These are phyloP conservation scores for Coemansia sp. DNA, from an alignment of 192 early-diverging fungal genomes.

Conservation along the genomic window DNA sequence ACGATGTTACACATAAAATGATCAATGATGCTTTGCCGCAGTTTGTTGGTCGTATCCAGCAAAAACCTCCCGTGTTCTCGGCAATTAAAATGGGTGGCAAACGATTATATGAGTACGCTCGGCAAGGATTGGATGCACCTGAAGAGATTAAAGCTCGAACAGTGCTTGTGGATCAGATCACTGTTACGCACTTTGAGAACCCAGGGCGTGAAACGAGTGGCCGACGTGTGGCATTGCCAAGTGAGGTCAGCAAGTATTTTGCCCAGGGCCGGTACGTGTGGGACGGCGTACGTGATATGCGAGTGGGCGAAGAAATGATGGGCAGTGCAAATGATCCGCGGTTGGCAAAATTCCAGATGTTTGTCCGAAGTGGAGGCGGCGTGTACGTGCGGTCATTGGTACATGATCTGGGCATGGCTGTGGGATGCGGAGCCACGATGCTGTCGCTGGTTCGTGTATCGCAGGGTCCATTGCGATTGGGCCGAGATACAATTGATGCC, in stretches of 20 bases:
- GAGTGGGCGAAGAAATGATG: conserved; percentile 21
- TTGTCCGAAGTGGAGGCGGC: conserved; percentile 66
- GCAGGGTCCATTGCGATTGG: conserved; percentile 59
- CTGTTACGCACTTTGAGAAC: conserved; percentile 22
- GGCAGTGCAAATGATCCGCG: conserved; percentile 19
- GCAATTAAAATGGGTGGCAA: conserved; percentile 69
- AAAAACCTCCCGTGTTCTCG: conserved; percentile 72
- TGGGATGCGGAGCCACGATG: conserved; percentile 66
- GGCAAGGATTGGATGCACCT: conserved; percentile 40
- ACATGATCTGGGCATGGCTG: conserved; percentile 59
- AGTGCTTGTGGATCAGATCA: conserved; percentile 23
- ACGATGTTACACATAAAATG: conserved; percentile 43
- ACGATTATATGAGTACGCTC: conserved; percentile 71
- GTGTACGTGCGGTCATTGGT: conserved; percentile 74
- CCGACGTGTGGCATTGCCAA: conserved; percentile 15
- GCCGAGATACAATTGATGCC: conserved; percentile 45
- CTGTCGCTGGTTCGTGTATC: conserved; percentile 59
- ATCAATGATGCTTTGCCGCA: conserved; percentile 43
- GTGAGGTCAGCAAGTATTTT: conserved; percentile 19
- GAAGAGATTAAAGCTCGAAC: conserved; percentile 13
- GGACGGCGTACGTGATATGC: background rate
- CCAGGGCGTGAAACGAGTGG: conserved; percentile 3
- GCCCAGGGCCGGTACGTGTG: conserved; percentile 18
- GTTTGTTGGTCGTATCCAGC: conserved; percentile 63
- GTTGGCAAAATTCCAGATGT: conserved; percentile 57